Base-by-base conservation (phyloP, 495 filamentous ascomycete species). In the Tuber aestivum region DNA sequence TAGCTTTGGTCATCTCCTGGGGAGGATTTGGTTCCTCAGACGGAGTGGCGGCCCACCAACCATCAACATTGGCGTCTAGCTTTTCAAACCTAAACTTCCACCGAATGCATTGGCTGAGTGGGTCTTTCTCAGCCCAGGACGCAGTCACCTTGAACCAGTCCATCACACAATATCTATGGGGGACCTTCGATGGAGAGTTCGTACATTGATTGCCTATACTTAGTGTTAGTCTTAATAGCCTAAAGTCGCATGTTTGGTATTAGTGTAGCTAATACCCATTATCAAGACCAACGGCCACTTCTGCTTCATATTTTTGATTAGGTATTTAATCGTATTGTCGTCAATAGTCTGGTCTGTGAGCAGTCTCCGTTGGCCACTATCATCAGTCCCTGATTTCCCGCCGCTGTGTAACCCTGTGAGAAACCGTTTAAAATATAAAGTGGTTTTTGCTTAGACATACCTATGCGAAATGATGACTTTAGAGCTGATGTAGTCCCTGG, bases 61-160 rank as follows among this genome's bases (percentile, higher is more conserved):
- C 91, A 42, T 86, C 85, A 32, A 84, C 78, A 0, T 77, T 56
- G 1, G 90, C 83, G 32, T 92, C 83, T 2, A 93, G 82, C 78
- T 94, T 94, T 83, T 97, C 89, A 38, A 94, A 87, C 8, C 93
- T 88, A 23, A 91, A 86, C 77, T 87, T 90, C 76, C 87, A 86
- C 0, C 87, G 82, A 0, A 81, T 86, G 27, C 87, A 84, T 0
- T 83, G 74, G 1, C 85, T 81, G 6, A 83, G 42, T 1, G 77
- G 70, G 45, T 78, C 74, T 70, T 85, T 87, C 79, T 97, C 93
- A 23, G 81, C 85, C 94, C 94, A 97, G 2, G 94, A 84, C 45
- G 92, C 84, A 0, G 91, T 92, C 27, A 93, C 84, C 41, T 90
- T 88, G 81, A 94, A 96, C 80, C 86, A 91, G n/a, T 84, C 92